Conservation (phyloP, 257 asterid species). For the Solanum etuberosum region DNA sequence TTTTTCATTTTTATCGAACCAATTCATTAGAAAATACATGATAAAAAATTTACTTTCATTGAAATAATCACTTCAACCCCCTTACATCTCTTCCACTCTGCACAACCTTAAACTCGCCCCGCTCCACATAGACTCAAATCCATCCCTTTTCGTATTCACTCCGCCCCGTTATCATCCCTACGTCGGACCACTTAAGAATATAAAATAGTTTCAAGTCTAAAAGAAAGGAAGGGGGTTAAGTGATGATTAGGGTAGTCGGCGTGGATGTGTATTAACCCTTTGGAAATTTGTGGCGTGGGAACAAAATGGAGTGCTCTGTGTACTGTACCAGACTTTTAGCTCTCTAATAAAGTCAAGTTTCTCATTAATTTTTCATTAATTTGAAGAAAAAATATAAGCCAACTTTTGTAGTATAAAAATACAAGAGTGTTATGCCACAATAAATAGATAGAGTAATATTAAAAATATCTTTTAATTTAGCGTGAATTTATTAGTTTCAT, state of each 20-base stretch:
- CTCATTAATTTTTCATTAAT: background rate
- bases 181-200: background rate
- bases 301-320: background rate
- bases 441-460: background rate
- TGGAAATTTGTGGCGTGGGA: slow-evolving; percentile 1
- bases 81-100: too few species aligned
- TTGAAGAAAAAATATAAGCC: background rate
- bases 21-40: background rate
- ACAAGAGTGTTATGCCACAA: background rate
- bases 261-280: background rate
- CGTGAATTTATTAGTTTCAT: fast-evolving
- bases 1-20: background rate
- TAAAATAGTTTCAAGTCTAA: background rate
- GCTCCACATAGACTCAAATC: too few species aligned
- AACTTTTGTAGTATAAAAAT: background rate
- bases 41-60: too few species aligned
- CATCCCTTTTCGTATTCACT: too few species aligned
- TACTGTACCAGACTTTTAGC: background rate
- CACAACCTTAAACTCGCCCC: too few species aligned
- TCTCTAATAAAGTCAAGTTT: background rate
- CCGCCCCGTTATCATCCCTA: too few species aligned
- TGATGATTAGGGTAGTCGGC: background rate
- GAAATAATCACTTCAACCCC: too few species aligned
- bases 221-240: background rate
- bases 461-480: too few species aligned